Evolutionary conservation across 805 yeast genomes (phyloP).

Genomic region (Lipomyces starkeyi): DNA sequence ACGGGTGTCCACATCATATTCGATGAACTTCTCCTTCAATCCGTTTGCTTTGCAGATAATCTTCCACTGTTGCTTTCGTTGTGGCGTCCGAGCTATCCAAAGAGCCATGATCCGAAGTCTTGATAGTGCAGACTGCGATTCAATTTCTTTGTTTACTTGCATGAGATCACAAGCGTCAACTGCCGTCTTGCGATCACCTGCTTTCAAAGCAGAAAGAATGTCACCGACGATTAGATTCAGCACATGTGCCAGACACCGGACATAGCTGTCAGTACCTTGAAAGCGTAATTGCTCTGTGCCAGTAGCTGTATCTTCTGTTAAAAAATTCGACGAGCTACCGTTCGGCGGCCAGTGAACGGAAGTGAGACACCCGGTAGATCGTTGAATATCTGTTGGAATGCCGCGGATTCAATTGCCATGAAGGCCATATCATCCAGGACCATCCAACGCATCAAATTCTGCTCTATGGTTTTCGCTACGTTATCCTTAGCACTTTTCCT

Average conservation of each 20-base stretch:
- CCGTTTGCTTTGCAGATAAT: background rate
- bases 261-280: too few relatives aligned
- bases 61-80: constrained; percentile 10
- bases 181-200: constrained; percentile 1
- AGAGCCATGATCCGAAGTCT: constrained; percentile 10
- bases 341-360: too few relatives aligned
- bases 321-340: too few relatives aligned
- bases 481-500: background rate
- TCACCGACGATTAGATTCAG: too few relatives aligned
- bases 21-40: background rate
- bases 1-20: constrained; percentile 14
- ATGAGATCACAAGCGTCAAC: background rate
- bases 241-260: too few relatives aligned
- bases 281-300: too few relatives aligned
- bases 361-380: background rate
- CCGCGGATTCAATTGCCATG: background rate
- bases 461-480: background rate
- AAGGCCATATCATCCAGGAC: constrained; percentile 2
- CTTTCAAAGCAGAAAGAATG: background rate
- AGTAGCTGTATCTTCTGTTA: too few relatives aligned
- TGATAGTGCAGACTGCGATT: background rate
- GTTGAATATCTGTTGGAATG: constrained; percentile 2
- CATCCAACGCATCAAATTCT: background rate
- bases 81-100: background rate
- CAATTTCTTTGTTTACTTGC: background rate